Evolutionary conservation across 768 basidiomycete genomes (phyloP).

Genomic region (Pleurotus tuoliensis): DNA sequence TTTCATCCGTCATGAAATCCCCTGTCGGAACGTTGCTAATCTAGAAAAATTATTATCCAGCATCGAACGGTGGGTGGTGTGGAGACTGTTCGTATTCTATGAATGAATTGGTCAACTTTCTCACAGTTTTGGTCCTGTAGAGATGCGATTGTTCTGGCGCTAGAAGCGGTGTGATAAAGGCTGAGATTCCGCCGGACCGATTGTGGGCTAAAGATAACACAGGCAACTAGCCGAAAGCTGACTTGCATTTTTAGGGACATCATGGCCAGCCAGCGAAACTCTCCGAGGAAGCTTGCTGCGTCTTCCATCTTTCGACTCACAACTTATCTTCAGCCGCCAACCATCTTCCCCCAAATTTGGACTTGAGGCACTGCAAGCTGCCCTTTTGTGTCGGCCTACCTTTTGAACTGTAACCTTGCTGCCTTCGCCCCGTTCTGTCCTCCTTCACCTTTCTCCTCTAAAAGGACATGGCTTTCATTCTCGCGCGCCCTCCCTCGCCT

Average conservation of each 20-base stretch:
- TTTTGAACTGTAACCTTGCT: neutral
- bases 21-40: too few species aligned
- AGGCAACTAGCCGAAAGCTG: neutral
- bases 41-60: too few species aligned
- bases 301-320: neutral
- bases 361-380: constrained; percentile 1
- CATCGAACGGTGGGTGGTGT: too few species aligned
- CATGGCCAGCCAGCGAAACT: neutral
- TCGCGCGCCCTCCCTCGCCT: constrained; percentile 6
- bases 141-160: neutral
- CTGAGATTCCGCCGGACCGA: constrained; percentile 4
- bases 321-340: neutral
- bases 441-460: neutral
- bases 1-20: neutral
- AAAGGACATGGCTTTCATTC: constrained; percentile 2
- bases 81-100: too few species aligned
- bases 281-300: neutral
- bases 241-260: neutral
- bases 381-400: neutral
- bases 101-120: too few species aligned
- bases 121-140: neutral
- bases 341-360: neutral
- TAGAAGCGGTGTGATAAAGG: neutral
- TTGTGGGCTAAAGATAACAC: constrained; percentile 5
- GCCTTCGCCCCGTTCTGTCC: neutral